Conservation (phyloP, 345 rosid genomes). For the Kernera saxatilis region DNA sequence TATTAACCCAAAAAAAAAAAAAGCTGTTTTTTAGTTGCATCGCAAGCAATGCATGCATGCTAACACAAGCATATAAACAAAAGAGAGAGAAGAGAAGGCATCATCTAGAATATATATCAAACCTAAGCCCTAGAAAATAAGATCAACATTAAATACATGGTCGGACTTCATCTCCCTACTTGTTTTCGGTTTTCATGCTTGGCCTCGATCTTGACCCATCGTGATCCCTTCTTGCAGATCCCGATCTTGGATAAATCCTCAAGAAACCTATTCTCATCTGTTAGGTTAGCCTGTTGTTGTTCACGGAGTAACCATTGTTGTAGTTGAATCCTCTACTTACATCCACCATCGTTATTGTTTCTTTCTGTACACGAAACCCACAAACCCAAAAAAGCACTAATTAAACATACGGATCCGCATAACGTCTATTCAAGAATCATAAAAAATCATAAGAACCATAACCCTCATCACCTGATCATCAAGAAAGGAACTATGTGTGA, state of each 20-base stretch:
- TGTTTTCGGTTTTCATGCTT: neutral
- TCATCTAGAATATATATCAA: neutral
- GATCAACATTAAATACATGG: neutral
- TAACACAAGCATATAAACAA: neutral
- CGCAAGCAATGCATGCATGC: neutral
- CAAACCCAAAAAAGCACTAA: too few species aligned
- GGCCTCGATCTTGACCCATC: neutral
- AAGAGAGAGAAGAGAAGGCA: neutral
- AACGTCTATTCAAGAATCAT: neutral
- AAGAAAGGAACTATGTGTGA: neutral
- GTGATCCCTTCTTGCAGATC: neutral
- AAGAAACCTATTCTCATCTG: neutral
- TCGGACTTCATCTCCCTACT: neutral
- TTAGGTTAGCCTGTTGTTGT: neutral
- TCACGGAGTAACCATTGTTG: neutral
- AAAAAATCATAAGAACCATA: neutral
- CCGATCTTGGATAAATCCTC: neutral
- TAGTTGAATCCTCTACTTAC: neutral
- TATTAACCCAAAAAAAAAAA: too few species aligned
- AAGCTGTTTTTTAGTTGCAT: neutral
- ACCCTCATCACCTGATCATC: constrained; percentile 6
- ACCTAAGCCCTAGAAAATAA: neutral
- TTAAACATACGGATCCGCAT: neutral
- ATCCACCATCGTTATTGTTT: neutral
- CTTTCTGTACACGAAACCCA: neutral